Conservation (phyloP, 2,329 filamentous ascomycete genomes). For the Aspergillus phoenicis region DNA sequence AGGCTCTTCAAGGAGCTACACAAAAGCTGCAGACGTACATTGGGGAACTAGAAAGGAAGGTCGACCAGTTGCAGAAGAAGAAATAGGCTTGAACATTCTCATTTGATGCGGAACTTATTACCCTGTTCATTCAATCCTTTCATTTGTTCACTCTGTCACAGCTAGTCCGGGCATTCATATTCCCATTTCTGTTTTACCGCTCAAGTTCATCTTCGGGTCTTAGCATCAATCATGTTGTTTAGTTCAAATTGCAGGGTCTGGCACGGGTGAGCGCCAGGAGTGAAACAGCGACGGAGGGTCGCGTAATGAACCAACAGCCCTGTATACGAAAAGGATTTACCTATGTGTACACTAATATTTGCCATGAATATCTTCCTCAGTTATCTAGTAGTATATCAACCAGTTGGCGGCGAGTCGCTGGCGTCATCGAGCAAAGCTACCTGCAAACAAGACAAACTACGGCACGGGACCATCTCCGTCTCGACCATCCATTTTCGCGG, state of each 20-base stretch:
- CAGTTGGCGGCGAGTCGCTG: neutral
- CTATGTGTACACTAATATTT: neutral
- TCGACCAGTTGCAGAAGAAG: slow-evolving; percentile 69
- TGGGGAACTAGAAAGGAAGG: slow-evolving; percentile 76
- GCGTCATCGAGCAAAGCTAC: neutral
- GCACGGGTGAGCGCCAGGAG: neutral
- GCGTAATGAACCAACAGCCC: neutral
- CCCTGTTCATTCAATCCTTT: neutral
- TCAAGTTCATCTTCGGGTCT: neutral
- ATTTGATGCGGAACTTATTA: neutral
- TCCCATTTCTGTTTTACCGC: neutral
- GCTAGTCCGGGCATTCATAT: neutral
- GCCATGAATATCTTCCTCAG: neutral
- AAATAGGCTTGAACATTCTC: slow-evolving; percentile 48
- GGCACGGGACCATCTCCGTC: neutral
- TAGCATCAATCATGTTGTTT: slow-evolving; percentile 1
- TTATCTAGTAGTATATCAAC: neutral
- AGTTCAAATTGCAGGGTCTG: slow-evolving; percentile 1
- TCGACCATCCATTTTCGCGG: neutral
- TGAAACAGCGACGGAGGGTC: neutral
- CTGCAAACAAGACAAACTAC: slow-evolving; percentile 27
- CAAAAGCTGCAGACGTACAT: slow-evolving; percentile 85
- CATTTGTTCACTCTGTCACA: slow-evolving; percentile 11
- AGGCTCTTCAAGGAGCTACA: slow-evolving; percentile 87
- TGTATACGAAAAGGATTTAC: neutral